Percentiles rank a stretch among this genome's conserved stretches.
Evolutionary conservation across 2,329 filamentous ascomycete species (phyloP).

Genomic region (Fusarium miscanthi): DNA sequence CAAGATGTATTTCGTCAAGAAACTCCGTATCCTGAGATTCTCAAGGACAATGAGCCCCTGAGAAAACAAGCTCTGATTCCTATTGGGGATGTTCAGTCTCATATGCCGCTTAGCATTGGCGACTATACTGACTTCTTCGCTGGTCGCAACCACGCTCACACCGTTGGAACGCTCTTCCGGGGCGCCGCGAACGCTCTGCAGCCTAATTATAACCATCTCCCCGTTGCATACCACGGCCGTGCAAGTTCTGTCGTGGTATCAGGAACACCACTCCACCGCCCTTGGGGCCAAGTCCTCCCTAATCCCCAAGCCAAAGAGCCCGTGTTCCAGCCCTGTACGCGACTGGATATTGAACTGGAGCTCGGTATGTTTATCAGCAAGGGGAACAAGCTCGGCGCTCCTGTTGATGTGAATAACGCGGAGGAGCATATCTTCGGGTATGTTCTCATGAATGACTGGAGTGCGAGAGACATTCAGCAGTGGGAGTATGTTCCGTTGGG

Average conservation of each 20-base stretch:
- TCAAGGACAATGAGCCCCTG: constrained; percentile 51
- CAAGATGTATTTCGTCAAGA: constrained; percentile 69
- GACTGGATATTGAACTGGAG: constrained; percentile 82
- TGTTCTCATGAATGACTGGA: constrained; percentile 74
- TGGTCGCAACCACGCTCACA: constrained; percentile 79
- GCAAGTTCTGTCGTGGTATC: constrained; percentile 81
- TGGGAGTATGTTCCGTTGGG: constrained; percentile 71
- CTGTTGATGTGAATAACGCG: constrained; percentile 72
- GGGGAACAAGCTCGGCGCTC: constrained; percentile 72
- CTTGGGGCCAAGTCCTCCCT: constrained; percentile 76
- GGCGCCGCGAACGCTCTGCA: constrained; percentile 79
- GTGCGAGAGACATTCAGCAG: constrained; percentile 69
- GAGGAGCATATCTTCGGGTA: constrained; percentile 78
- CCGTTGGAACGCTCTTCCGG: constrained; percentile 76
- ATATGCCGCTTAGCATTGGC: constrained; percentile 80
- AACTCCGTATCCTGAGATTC: constrained; percentile 53
- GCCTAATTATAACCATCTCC: constrained; percentile 83
- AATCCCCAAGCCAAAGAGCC: constrained; percentile 57
- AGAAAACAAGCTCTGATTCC: constrained; percentile 47
- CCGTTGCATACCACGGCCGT: constrained; percentile 83
- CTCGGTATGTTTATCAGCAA: constrained; percentile 79
- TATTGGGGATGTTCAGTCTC: constrained; percentile 64
- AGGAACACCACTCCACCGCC: constrained; percentile 76
- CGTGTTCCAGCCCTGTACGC: constrained; percentile 67
- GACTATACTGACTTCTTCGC: constrained; percentile 91